Evolutionary conservation across 1,284 basidiomycete genomes (phyloP).

Genomic region (Cryptococcus sp.): DNA sequence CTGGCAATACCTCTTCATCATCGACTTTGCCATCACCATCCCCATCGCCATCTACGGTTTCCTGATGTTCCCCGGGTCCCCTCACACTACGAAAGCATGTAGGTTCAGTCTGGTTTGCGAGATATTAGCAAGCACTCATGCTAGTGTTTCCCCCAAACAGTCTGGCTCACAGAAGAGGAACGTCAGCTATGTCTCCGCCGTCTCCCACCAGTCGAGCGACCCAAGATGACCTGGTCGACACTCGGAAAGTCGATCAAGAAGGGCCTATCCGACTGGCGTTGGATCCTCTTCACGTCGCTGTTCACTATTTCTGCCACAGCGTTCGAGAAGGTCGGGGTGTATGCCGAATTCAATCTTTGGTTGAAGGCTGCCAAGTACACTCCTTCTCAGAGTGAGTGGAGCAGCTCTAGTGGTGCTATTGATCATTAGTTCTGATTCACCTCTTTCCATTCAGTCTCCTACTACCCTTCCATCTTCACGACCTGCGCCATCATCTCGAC

Average conservation of each 20-base stretch:
- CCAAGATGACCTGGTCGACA: conserved; percentile 21
- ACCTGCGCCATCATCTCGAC: conserved; percentile 33
- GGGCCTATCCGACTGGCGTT: conserved; percentile 26
- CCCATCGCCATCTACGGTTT: conserved; percentile 40
- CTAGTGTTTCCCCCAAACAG: neutral
- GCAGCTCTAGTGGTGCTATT: too few relatives aligned
- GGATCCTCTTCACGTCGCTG: conserved; percentile 29
- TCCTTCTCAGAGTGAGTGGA: neutral
- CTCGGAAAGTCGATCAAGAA: conserved; percentile 19
- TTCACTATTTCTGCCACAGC: conserved; percentile 27
- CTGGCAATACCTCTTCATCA: conserved; percentile 39
- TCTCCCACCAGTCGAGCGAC: conserved; percentile 21
- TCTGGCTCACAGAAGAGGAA: conserved; percentile 34
- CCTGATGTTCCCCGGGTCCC: conserved; percentile 39
- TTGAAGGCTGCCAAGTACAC: conserved; percentile 20
- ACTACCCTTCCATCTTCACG: conserved; percentile 27
- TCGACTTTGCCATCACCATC: conserved; percentile 32
- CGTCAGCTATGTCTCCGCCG: conserved; percentile 23
- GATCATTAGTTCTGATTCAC: neutral
- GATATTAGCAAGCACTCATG: too few relatives aligned
- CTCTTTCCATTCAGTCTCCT: conserved; percentile 22
- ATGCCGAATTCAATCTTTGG: conserved; percentile 32
- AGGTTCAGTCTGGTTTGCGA: neutral
- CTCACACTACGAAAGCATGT: conserved; percentile 31
- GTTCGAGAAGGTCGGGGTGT: conserved; percentile 34